Conservation (phyloP, 345 rosid genomes). For the Eucalyptus lansdowneana region DNA sequence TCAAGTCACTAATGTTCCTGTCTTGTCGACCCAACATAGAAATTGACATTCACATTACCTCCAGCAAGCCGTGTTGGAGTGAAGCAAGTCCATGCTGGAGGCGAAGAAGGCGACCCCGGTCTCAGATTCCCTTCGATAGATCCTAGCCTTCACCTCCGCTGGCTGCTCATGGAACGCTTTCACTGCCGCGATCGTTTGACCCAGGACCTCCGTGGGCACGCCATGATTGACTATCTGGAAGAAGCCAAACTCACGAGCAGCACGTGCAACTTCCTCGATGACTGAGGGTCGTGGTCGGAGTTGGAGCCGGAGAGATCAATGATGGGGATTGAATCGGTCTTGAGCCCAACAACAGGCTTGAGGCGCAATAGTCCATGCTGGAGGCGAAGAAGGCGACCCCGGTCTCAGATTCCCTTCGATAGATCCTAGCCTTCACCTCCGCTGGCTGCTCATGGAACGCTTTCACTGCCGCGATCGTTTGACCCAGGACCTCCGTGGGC, state of each 20-base stretch:
- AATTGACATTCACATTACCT: slow-evolving; percentile 4
- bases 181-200: neutral
- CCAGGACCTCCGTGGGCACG: slow-evolving; percentile 5
- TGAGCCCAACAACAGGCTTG: neutral
- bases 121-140: slow-evolving; percentile 5
- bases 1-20: neutral
- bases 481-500: slow-evolving; percentile 8
- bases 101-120: slow-evolving; percentile 9
- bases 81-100: slow-evolving; percentile 27
- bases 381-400: slow-evolving; percentile 20
- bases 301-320: slow-evolving; percentile 29
- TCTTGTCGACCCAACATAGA: neutral
- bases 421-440: slow-evolving; percentile 19
- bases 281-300: neutral
- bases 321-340: slow-evolving; percentile 8
- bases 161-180: slow-evolving; percentile 17
- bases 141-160: slow-evolving; percentile 12
- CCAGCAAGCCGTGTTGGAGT: slow-evolving; percentile 42
- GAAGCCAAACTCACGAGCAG: slow-evolving; percentile 21
- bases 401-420: neutral
- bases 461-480: neutral
- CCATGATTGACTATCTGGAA: slow-evolving; percentile 9
- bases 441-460: slow-evolving; percentile 12
- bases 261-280: slow-evolving; percentile 13
- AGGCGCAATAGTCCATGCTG: slow-evolving; percentile 15